phyloP scores from a whole-genome alignment of 495 filamentous ascomycete genomes.

The Aspergillus baeticus region DNA sequence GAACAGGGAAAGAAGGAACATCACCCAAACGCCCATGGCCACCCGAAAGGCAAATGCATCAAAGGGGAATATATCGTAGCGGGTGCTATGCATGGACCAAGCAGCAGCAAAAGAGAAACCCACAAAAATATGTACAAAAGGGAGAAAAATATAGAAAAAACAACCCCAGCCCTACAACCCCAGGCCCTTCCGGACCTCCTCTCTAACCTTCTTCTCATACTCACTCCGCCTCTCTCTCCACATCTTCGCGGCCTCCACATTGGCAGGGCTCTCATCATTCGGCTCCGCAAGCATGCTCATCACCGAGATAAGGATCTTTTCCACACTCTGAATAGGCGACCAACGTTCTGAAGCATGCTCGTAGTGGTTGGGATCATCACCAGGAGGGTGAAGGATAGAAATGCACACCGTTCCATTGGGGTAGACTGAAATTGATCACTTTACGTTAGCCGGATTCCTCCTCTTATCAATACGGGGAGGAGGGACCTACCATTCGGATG shows the following conservation, averaged over 20 bases:
- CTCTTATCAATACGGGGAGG: neutral
- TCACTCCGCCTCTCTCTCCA: conserved; percentile 84
- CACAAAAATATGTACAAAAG: neutral
- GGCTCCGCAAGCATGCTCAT: conserved; percentile 99
- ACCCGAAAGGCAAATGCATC: neutral
- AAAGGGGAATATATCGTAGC: neutral
- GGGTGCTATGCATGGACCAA: conserved; percentile 2
- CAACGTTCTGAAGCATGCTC: conserved; percentile 94
- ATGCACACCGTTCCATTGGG: conserved; percentile 91
- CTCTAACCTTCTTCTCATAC: conserved; percentile 84
- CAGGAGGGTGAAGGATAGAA: conserved; percentile 96
- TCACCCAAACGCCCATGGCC: neutral
- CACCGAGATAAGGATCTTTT: conserved; percentile 95
- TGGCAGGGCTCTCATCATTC: conserved; percentile 97
- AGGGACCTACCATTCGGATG: conserved; percentile 83
- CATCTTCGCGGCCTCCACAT: conserved; percentile 98
- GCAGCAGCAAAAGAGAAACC: neutral
- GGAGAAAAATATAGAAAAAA: neutral
- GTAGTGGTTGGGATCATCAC: conserved; percentile 98
- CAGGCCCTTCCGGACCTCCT: conserved; percentile 70
- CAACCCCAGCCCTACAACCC: conserved; percentile 39
- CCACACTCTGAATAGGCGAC: conserved; percentile 94
- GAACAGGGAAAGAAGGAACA: neutral
- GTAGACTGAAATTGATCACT: conserved; percentile 63
- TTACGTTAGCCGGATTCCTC: neutral